These are phyloP conservation scores for Pyrus bretschneideri DNA, from an alignment of 306 rosid species.

Conservation along the genomic window DNA sequence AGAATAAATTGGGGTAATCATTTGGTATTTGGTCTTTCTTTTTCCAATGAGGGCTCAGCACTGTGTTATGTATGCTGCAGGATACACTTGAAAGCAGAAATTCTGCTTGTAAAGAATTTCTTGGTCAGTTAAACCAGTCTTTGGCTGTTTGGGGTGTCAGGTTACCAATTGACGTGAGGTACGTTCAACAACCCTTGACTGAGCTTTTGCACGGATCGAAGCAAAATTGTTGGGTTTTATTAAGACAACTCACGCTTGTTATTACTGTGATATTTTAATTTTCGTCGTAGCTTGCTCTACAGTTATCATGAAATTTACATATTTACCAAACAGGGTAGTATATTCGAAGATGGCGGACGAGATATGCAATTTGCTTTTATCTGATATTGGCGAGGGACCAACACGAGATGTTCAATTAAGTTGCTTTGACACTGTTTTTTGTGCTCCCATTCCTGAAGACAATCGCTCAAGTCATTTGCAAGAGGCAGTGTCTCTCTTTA, in stretches of 20 bases:
- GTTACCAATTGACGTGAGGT: slow-evolving; percentile 80
- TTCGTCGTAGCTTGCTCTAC: neutral
- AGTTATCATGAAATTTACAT: neutral
- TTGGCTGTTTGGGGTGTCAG: slow-evolving; percentile 77
- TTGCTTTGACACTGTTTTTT: slow-evolving; percentile 70
- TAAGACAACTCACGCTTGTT: neutral
- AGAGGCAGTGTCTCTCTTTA: slow-evolving; percentile 68
- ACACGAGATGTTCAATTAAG: slow-evolving; percentile 61
- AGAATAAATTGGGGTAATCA: neutral
- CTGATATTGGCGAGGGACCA: slow-evolving; percentile 51
- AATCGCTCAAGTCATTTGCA: slow-evolving; percentile 71
- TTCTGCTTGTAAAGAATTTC: slow-evolving; percentile 51
- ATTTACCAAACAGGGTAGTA: slow-evolving; percentile 41
- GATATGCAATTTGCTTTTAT: slow-evolving; percentile 60
- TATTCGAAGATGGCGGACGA: slow-evolving; percentile 88
- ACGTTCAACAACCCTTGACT: slow-evolving; percentile 16
- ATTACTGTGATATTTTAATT: neutral
- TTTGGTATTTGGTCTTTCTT: neutral
- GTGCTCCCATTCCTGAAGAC: slow-evolving; percentile 81
- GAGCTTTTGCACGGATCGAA: neutral
- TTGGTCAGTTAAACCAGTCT: slow-evolving; percentile 67
- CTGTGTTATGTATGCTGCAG: slow-evolving; percentile 37
- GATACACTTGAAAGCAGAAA: slow-evolving; percentile 75
- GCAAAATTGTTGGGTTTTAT: neutral
- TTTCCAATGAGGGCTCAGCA: neutral